Base-by-base conservation (phyloP, 306 rosid species). In the Begonia masoniana region DNA sequence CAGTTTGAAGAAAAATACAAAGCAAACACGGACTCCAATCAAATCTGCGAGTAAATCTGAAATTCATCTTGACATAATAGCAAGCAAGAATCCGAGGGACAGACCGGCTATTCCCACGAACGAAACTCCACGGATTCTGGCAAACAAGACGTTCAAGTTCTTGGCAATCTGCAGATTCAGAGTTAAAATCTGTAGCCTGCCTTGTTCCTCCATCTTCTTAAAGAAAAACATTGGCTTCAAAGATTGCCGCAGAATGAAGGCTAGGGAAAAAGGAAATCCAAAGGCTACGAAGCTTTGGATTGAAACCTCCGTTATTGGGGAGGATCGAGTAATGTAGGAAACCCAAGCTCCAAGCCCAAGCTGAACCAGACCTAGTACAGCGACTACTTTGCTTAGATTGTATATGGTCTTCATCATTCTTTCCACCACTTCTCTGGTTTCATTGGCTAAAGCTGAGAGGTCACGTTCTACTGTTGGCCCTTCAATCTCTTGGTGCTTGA, bases 391-490 rank as follows among this genome's bases (percentile, higher is more conserved):
- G 77, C 94, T 85, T 39, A 83, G 51, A 41, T 68, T 52, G 12
- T 77, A 81, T 12, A 91, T 67, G 53, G 24, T 78, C 85, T 68
- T 83, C 75, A 84, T 74, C 83, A 70, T 63, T 7, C 2, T 26
- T 51, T 83, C 88, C 0, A 81, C 68, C 13, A 79, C 81, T 13
- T 70, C 60, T 19, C 97, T 64, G 3, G 82, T 91, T 60, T 91
- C 96, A 11, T 67, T 71, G 5, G 79, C 97, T 39, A 91, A 47
- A 1, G 82, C 26, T 0, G 94, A 85, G 1, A 69, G 67, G 49
- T 91, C 94, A 1, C 94, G 67, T 57, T 85, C 96, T n/a, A 91
- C 97, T 0, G 97, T 91, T 0, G 97, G 97, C 0, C 92, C 96
- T 60, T 91, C 96, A 14, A 91, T 91, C 23, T 91, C 97, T 56